Conservation (phyloP, 495 filamentous ascomycete genomes). For the Aspergillus wentii region DNA sequence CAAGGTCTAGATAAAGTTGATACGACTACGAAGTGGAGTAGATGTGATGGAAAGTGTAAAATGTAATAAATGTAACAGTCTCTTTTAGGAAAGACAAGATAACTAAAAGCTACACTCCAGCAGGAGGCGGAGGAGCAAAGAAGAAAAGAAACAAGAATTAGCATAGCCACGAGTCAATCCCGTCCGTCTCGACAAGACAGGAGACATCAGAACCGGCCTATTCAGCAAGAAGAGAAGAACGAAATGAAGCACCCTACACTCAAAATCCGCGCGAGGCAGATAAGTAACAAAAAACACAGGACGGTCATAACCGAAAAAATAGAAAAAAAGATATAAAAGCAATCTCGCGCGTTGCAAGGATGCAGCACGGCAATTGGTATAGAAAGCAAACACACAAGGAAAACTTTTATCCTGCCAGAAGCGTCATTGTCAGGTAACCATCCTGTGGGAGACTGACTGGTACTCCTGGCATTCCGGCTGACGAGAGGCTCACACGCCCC, state of each 20-base stretch:
- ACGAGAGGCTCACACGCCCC: slow-evolving; percentile 28
- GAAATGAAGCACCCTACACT: slow-evolving; percentile 13
- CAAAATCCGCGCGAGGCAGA: slow-evolving; percentile 10
- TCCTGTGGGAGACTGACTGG: slow-evolving; percentile 20
- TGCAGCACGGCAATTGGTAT: too few species aligned
- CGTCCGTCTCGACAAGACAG: slow-evolving; percentile 12
- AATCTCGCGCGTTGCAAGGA: too few species aligned
- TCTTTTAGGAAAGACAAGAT: slow-evolving; percentile 7
- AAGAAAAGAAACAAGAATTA: slow-evolving; percentile 14
- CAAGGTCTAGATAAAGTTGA: too few species aligned
- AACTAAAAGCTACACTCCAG: too few species aligned
- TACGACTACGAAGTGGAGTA: too few species aligned
- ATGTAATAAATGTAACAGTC: slow-evolving; percentile 2
- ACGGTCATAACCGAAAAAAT: slow-evolving; percentile 11
- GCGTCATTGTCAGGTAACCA: slow-evolving; percentile 18
- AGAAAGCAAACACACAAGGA: slow-evolving; percentile 15
- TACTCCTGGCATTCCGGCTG: slow-evolving; percentile 21
- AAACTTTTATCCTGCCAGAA: slow-evolving; percentile 25
- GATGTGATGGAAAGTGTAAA: background rate
- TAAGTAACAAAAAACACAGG: slow-evolving; percentile 15
- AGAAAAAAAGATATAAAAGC: slow-evolving; percentile 14
- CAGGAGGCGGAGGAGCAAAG: slow-evolving; percentile 5
- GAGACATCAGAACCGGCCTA: slow-evolving; percentile 56
- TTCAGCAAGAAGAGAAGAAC: slow-evolving; percentile 11
- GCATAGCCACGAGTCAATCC: slow-evolving; percentile 53